Evolutionary conservation across 352 stramenopile species (phyloP).

Genomic region (Phytophthora hybrid): DNA sequence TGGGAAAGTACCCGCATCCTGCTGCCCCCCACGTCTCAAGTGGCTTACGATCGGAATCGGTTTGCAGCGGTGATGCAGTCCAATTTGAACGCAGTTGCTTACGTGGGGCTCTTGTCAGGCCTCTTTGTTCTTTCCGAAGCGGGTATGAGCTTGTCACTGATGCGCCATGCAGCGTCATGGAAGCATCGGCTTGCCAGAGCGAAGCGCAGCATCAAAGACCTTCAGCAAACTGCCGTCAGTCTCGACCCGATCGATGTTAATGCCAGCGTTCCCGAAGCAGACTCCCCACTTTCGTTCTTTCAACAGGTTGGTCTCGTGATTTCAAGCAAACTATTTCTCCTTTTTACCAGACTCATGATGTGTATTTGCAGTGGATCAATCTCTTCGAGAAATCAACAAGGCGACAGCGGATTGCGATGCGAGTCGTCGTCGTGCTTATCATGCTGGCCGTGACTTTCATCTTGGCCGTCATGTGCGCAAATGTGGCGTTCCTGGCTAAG

Average conservation of each 20-base stretch:
- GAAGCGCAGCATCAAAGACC: constrained; percentile 53
- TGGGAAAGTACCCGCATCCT: constrained; percentile 71
- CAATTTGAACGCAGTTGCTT: constrained; percentile 70
- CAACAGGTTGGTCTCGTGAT: constrained; percentile 28
- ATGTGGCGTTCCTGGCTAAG: constrained; percentile 75
- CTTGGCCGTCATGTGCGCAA: constrained; percentile 61
- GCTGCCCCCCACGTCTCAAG: constrained; percentile 73
- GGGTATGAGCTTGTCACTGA: constrained; percentile 58
- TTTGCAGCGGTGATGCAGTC: constrained; percentile 63
- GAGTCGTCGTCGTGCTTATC: constrained; percentile 54
- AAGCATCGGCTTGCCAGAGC: constrained; percentile 71
- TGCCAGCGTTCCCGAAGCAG: constrained; percentile 1
- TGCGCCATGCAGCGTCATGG: constrained; percentile 57
- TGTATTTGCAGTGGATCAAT: constrained; percentile 51
- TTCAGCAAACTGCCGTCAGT: constrained; percentile 32
- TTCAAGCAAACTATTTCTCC: no score
- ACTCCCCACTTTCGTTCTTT: constrained; percentile 27
- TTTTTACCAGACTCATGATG: no score
- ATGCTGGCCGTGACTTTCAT: constrained; percentile 63
- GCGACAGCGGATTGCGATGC: constrained; percentile 71
- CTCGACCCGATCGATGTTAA: constrained; percentile 17
- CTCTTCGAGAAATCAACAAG: constrained; percentile 72
- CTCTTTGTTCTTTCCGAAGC: constrained; percentile 67
- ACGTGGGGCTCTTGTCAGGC: constrained; percentile 61
- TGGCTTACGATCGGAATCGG: constrained; percentile 70